Evolutionary conservation across 176 grass and related monocot genomes (phyloP), one percentile per base, ranked within the genome.

Genomic region (Musa troglodytarum): DNA sequence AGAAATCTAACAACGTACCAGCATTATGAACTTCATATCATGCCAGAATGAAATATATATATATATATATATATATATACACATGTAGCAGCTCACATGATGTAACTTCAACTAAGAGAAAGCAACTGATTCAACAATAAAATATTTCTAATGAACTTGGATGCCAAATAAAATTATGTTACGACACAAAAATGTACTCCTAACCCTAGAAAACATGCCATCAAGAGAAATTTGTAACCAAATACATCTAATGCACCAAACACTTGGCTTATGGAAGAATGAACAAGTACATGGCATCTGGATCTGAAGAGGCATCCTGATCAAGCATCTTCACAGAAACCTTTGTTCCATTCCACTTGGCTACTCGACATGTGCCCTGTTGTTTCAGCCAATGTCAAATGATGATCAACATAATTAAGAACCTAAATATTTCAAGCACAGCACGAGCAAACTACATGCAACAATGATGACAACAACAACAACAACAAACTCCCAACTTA

Each of bases 321-420:
- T 89, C 90, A 82, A 99, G 81, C 68, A 99, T 92, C 84, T 94
- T 99, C 49, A 99, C 88, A 24, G 77, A 86, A 26, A 99, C 95
- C 86, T 94, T 99, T 64, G 88, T 94, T 50, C 88, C 95, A 70
- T 94, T 94, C 95, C 95, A 99, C 72, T 89, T 99, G 12, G 90
- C 95, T 34, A 94, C 73, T 80, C 94, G 87, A 54, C 59, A 72
- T 65, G 14, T 52, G 10, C 88, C 95, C 95, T 99, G 76, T 26
- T 54, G 80, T 76, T 56, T 24, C 54, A 89, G 9, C 57, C 13
- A 82, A 68, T 75, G 71, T 78, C 50, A 15, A 76, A 57, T 20
- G 49, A 73, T 43, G 66, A 74, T 69, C 12, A 81, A n/a, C 26
- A 13, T 24, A 74, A 43, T 71, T 13, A 24, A 71, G 16, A 70